These are phyloP conservation scores for Hypoxylon lienhwacheense DNA, from an alignment of 495 filamentous ascomycete species.

Conservation along the genomic window DNA sequence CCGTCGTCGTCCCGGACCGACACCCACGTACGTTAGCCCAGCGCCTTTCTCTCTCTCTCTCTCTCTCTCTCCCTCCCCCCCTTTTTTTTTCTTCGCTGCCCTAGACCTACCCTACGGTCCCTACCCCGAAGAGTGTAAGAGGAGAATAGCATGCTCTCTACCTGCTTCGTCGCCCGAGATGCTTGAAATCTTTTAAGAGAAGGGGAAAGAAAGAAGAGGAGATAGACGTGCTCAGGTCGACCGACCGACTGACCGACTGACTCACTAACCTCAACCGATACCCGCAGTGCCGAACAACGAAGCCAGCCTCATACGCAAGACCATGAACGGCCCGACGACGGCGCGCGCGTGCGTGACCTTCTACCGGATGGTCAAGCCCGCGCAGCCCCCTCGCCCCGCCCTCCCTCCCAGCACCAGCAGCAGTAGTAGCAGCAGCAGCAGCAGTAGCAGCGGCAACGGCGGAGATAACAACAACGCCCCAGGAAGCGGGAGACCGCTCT, in stretches of 20 bases:
- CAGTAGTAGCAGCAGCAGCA: not conserved
- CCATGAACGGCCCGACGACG: slow-evolving; percentile 55
- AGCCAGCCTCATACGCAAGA: slow-evolving; percentile 59
- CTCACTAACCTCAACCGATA: not conserved
- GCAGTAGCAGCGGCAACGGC: not conserved
- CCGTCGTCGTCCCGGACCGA: slow-evolving; percentile 48
- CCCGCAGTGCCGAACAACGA: slow-evolving; percentile 41
- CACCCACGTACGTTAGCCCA: slow-evolving; percentile 27
- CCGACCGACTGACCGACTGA: not conserved
- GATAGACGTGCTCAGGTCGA: too few relatives aligned
- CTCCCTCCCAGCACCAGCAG: not conserved
- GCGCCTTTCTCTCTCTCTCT: not conserved
- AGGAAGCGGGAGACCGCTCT: not conserved
- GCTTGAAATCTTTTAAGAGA: too few relatives aligned
- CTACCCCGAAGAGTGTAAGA: too few relatives aligned
- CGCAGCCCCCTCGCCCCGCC: not conserved
- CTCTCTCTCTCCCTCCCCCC: not conserved
- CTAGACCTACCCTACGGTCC: too few relatives aligned
- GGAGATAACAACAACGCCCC: not conserved
- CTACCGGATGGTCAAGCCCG: slow-evolving; percentile 36
- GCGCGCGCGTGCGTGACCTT: slow-evolving; percentile 54
- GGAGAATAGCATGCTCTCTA: too few relatives aligned
- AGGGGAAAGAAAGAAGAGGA: too few relatives aligned
- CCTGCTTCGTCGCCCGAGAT: too few relatives aligned
- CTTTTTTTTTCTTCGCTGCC: not conserved